A percentile compares a stretch with the other conserved stretches of the same genome.
Conservation (phyloP, 768 basidiomycete genomes). For the Leucocoprinus leucothites region DNA sequence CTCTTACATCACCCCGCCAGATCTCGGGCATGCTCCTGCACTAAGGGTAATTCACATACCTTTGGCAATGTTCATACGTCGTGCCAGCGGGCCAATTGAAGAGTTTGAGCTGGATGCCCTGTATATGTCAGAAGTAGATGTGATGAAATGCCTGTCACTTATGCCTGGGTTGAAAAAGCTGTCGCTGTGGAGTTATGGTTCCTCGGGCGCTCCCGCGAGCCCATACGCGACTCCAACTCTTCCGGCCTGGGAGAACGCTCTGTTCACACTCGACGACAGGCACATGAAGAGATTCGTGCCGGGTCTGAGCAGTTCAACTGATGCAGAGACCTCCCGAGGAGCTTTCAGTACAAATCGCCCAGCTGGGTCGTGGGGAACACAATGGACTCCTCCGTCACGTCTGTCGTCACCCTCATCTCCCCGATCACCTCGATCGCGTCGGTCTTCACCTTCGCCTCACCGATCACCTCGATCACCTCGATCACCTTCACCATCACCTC, state of each 20-base stretch:
- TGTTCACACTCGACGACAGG: conserved; percentile 9
- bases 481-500: background rate
- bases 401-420: background rate
- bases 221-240: conserved; percentile 3
- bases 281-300: conserved; percentile 7
- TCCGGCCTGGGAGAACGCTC: background rate
- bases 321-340: too few species aligned
- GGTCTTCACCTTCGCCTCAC: background rate
- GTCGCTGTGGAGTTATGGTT: conserved; percentile 9
- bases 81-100: background rate
- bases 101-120: conserved; percentile 8
- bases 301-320: too few species aligned
- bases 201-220: background rate
- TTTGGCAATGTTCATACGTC: conserved; percentile 7
- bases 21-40: background rate
- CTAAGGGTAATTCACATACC: background rate
- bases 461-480: background rate
- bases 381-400: background rate
- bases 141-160: conserved; percentile 10
- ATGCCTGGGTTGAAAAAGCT: conserved; percentile 4
- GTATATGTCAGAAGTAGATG: conserved; percentile 7
- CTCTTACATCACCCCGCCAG: background rate
- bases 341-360: background rate
- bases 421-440: too few species aligned
- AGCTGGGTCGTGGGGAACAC: background rate